These are phyloP conservation scores for Penicillium arizonense DNA, from an alignment of 495 filamentous ascomycete species.

Conservation along the genomic window DNA sequence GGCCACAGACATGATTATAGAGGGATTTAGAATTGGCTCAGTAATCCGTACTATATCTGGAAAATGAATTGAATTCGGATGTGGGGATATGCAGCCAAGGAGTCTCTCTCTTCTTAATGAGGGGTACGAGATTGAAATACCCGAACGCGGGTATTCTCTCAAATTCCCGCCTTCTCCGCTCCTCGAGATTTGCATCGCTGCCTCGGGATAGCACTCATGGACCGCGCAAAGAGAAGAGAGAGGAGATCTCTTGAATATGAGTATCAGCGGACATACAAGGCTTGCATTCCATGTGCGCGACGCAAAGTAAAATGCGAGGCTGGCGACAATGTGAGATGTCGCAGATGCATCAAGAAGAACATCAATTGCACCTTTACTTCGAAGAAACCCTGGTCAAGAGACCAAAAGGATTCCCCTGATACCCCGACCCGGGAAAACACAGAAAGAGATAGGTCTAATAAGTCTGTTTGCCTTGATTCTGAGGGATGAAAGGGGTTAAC, in stretches of 20 bases:
- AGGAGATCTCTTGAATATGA: constrained; percentile 9
- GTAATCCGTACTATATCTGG: too few relatives aligned
- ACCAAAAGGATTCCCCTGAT: background rate
- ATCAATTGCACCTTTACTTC: constrained; percentile 21
- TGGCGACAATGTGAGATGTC: constrained; percentile 11
- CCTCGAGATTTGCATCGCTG: background rate
- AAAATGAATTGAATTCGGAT: too few relatives aligned
- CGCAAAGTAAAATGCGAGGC: constrained; percentile 29
- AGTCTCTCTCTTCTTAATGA: too few relatives aligned
- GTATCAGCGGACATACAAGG: constrained; percentile 28
- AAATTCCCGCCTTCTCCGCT: background rate
- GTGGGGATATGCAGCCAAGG: too few relatives aligned
- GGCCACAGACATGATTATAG: too few relatives aligned
- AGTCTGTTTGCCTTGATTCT: background rate
- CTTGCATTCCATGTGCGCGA: constrained; percentile 26
- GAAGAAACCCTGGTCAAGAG: constrained; percentile 23
- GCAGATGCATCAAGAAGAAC: constrained; percentile 17
- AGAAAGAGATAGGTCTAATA: background rate
- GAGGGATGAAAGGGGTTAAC: too few relatives aligned
- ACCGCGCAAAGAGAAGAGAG: background rate
- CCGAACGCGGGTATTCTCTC: background rate
- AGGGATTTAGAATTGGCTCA: too few relatives aligned
- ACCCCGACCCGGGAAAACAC: background rate
- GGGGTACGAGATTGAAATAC: too few relatives aligned
- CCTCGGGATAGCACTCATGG: background rate